A percentile compares a stretch with the other conserved stretches of the same genome.
Evolutionary conservation across 495 filamentous ascomycete species (phyloP).

Genomic region (Penicillium tannophilum): DNA sequence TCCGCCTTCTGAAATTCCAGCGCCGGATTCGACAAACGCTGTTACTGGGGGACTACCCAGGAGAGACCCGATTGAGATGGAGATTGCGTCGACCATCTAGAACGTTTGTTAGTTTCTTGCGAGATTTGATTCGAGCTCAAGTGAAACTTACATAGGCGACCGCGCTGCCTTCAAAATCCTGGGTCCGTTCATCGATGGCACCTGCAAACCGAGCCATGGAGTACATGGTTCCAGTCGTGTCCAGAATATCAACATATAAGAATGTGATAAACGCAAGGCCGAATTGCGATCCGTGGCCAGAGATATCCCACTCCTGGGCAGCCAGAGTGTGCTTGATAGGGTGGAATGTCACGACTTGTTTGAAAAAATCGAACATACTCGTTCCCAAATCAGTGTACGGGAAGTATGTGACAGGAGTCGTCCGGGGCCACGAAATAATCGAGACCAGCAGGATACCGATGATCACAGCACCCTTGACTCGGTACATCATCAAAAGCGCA

Average conservation of each 20-base stretch:
- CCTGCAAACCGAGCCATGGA: conserved; percentile 80
- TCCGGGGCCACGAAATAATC: conserved; percentile 80
- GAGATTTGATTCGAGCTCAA: neutral
- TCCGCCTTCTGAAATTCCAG: conserved; percentile 82
- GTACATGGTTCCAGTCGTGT: conserved; percentile 76
- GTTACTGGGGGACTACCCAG: conserved; percentile 76
- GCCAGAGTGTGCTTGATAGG: conserved; percentile 64
- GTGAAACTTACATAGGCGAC: conserved; percentile 60
- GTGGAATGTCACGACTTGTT: conserved; percentile 78
- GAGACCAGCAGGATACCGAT: conserved; percentile 77
- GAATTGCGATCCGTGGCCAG: conserved; percentile 66
- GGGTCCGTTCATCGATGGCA: conserved; percentile 69
- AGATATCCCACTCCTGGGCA: conserved; percentile 69
- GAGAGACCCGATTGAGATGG: conserved; percentile 75
- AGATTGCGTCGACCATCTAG: conserved; percentile 71
- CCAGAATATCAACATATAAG: conserved; percentile 78
- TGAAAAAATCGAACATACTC: conserved; percentile 76
- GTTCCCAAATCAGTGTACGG: conserved; percentile 68
- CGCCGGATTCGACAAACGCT: conserved; percentile 81
- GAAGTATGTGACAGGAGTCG: conserved; percentile 74
- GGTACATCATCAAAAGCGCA: conserved; percentile 75
- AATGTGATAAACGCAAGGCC: conserved; percentile 80
- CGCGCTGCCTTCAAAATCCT: conserved; percentile 78
- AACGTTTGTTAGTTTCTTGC: conserved; percentile 6
- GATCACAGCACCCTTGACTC: conserved; percentile 81